Percentiles rank a stretch among this genome's conserved stretches.
Conservation (phyloP, 768 basidiomycete species). For the Collybiopsis confluens region DNA sequence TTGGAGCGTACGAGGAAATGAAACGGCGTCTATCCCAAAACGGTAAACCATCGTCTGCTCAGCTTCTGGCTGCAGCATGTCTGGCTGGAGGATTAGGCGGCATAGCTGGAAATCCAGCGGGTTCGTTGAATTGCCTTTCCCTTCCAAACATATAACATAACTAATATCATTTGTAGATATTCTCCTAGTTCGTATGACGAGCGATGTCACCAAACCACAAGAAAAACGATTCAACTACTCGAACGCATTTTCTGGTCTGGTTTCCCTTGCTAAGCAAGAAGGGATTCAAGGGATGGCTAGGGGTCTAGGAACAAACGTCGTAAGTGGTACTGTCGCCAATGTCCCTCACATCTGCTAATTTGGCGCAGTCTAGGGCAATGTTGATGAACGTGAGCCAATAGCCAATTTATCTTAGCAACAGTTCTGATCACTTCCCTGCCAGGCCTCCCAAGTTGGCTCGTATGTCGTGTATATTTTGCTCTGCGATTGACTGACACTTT, state of each 20-base stretch:
- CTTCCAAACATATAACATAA: neutral
- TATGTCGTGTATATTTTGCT: constrained; percentile 33
- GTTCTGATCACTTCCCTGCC: neutral
- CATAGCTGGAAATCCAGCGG: constrained; percentile 80
- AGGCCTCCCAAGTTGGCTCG: constrained; percentile 85
- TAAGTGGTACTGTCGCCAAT: constrained; percentile 26
- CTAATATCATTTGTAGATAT: constrained; percentile 44
- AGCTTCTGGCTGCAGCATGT: constrained; percentile 60
- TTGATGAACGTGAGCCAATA: constrained; percentile 66
- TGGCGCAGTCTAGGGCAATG: constrained; percentile 49
- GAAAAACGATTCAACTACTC: constrained; percentile 74
- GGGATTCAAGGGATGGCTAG: constrained; percentile 64
- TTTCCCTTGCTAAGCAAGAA: constrained; percentile 61
- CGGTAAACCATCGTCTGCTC: constrained; percentile 47
- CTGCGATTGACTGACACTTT: neutral
- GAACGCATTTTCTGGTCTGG: constrained; percentile 74
- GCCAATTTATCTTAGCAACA: constrained; percentile 5
- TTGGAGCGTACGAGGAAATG: constrained; percentile 79
- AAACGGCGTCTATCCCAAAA: constrained; percentile 51
- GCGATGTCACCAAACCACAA: constrained; percentile 71
- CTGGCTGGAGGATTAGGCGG: constrained; percentile 80
- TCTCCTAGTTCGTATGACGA: constrained; percentile 82
- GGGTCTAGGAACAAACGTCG: constrained; percentile 77
- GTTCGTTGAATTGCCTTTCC: constrained; percentile 28
- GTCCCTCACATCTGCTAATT: constrained; percentile 8